These are phyloP conservation scores for Colletotrichum eremochloae DNA, from an alignment of 2,329 filamentous ascomycete genomes.

Conservation along the genomic window DNA sequence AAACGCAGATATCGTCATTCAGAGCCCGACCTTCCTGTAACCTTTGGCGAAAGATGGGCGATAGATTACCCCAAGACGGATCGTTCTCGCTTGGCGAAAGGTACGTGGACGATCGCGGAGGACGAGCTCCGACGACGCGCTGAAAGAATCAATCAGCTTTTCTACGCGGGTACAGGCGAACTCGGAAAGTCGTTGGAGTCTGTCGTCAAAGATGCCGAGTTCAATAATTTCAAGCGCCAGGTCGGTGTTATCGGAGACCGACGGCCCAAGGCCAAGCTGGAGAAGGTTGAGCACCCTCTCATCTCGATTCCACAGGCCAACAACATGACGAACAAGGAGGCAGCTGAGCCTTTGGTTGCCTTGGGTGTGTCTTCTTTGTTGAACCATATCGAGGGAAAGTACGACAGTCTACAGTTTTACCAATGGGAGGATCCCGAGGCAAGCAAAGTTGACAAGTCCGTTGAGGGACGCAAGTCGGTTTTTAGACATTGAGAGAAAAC, in stretches of 20 bases:
- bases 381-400: conserved; percentile 31
- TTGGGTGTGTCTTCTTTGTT: conserved; percentile 55
- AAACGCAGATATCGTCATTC: not conserved
- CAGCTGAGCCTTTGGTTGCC: conserved; percentile 58
- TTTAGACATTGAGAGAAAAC: conserved; percentile 27
- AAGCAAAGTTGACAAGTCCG: conserved; percentile 25
- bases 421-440: conserved; percentile 29
- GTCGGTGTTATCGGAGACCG: conserved; percentile 57
- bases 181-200: conserved; percentile 51
- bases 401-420: conserved; percentile 5
- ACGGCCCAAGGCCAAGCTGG: conserved; percentile 47
- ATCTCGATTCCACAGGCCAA: conserved; percentile 57
- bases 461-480: conserved; percentile 22
- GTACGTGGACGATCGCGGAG: conserved; percentile 44
- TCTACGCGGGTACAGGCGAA: conserved; percentile 56
- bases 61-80: conserved; percentile 37
- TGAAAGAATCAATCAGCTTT: conserved; percentile 51
- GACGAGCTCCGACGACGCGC: conserved; percentile 47
- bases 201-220: conserved; percentile 49
- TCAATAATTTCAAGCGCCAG: conserved; percentile 47
- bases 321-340: conserved; percentile 53
- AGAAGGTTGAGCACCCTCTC: conserved; percentile 45
- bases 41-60: conserved; percentile 46
- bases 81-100: conserved; percentile 39
- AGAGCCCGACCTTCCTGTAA: not conserved